Percentiles rank a stretch among this genome's conserved stretches.
Conservation (phyloP, 352 stramenopile genomes). For the Globisporangium barbulae region DNA sequence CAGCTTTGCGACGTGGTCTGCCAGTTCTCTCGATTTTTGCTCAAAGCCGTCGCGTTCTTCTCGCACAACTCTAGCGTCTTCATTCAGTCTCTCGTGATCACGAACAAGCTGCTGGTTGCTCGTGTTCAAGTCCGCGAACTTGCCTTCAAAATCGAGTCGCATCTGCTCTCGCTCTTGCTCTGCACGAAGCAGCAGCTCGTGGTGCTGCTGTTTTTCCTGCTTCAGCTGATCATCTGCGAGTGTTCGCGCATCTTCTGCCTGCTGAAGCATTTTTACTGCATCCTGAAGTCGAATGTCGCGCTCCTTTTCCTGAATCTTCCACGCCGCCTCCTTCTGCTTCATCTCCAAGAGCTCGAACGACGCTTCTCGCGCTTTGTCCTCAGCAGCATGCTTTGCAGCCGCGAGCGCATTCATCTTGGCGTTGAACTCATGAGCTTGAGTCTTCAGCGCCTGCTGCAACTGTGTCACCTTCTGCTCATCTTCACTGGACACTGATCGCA, state of each 20-base stretch:
- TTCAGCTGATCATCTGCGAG: slow-evolving; percentile 20
- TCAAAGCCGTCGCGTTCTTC: slow-evolving; percentile 6
- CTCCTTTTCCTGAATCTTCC: slow-evolving; percentile 44
- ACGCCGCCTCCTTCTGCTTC: slow-evolving; percentile 62
- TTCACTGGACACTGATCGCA: slow-evolving; percentile 7
- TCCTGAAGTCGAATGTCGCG: slow-evolving; percentile 33
- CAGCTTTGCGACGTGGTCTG: slow-evolving; percentile 4
- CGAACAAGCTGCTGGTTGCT: slow-evolving; percentile 16
- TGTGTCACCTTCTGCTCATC: slow-evolving; percentile 27
- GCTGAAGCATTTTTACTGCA: slow-evolving; percentile 16
- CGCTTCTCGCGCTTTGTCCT: slow-evolving; percentile 40
- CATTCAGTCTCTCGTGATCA: neutral
- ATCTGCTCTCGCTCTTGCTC: slow-evolving; percentile 23
- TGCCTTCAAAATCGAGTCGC: slow-evolving; percentile 31
- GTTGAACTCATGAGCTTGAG: slow-evolving; percentile 43
- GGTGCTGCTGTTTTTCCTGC: slow-evolving; percentile 29
- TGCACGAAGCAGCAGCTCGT: slow-evolving; percentile 24
- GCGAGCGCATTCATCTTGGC: slow-evolving; percentile 36
- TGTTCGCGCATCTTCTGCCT: slow-evolving; percentile 26
- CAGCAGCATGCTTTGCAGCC: slow-evolving; percentile 29
- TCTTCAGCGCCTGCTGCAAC: slow-evolving; percentile 40
- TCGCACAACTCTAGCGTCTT: neutral
- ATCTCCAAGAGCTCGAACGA: slow-evolving; percentile 52
- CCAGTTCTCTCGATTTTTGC: neutral
- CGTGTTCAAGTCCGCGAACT: slow-evolving; percentile 31